Evolutionary conservation across 2,329 filamentous ascomycete genomes (phyloP), one percentile per base, ranked within the genome.

Genomic region (Ustulina deusta): DNA sequence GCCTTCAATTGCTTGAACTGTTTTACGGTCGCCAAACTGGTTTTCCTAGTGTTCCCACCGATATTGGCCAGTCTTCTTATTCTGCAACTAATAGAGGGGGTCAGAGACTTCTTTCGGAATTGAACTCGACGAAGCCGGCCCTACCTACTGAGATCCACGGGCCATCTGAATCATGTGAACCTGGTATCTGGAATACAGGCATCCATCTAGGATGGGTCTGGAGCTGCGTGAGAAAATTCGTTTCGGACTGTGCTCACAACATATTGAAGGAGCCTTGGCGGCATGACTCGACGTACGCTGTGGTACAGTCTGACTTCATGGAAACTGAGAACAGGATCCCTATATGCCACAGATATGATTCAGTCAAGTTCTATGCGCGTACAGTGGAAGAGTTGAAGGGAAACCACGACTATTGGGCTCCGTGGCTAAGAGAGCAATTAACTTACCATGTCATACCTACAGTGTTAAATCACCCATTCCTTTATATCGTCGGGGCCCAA

Each of bases 301-400:
- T 71, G 27, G 69, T 71, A 20, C 69, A 71, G 51, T 69, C 69
- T 15, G 69, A 71, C 57, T 71, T 71, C 9, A 66, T 71, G 66
- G 69, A 71, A 55, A 71, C 69, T 15, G 69, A 71, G 38, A 71
- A 71, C 54, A 65, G 69, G 49, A 64, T 71, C n/a, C 69, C 69
- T n/a, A 69, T 71, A 51, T 69, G 69, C 48, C 69, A 71, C 54
- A 62, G 69, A 64, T 71, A 71, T 48, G 69, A 71, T 52, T 71
- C 69, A 13, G 63, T 71, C 63, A 71, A 71, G 52, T 71, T 71
- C 60, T 71, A 71, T 38, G 69, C 63, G 13, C 69, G 69, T 5
- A 69, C 69, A 7, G 66, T 69, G 5, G 69, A 71, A 10, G 69
- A 71, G 48, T 13, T 71, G 13, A 66, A 60, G 36, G 46, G 63